phyloP scores from a whole-genome alignment of 441 rosid genomes.

The Capsella rubella region DNA sequence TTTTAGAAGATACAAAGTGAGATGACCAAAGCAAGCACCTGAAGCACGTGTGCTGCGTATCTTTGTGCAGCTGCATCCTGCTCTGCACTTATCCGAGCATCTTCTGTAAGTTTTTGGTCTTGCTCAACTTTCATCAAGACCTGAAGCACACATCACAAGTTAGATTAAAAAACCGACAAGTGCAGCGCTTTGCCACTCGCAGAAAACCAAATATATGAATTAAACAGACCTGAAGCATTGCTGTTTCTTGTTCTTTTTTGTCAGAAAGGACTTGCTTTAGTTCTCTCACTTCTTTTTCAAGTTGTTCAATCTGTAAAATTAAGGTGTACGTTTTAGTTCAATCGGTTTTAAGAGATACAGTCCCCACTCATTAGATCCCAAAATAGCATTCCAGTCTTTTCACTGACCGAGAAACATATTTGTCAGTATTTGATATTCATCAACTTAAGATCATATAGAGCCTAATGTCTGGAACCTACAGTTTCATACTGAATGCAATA shows the following conservation, averaged over 20 bases:
- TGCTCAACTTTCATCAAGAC: conserved; percentile 68
- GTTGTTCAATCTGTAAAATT: conserved; percentile 59
- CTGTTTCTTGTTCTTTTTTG: conserved; percentile 73
- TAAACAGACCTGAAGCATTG: conserved; percentile 61
- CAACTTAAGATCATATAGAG: neutral
- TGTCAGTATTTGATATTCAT: neutral
- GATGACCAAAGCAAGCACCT: conserved; percentile 48
- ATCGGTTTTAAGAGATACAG: neutral
- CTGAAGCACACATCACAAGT: conserved; percentile 39
- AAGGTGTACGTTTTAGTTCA: neutral
- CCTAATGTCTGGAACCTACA: neutral
- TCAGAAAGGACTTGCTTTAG: conserved; percentile 60
- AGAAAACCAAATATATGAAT: neutral
- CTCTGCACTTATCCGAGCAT: conserved; percentile 65
- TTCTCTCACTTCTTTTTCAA: conserved; percentile 63
- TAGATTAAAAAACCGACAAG: conserved; percentile 11
- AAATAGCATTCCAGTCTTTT: neutral
- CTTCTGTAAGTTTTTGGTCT: conserved; percentile 73
- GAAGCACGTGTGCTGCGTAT: conserved; percentile 57
- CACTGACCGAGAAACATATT: neutral
- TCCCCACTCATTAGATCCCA: neutral
- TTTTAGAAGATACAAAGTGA: conserved; percentile 9
- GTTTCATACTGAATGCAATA: neutral
- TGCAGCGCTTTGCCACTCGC: neutral
- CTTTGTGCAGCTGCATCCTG: conserved; percentile 63